Percentiles rank a stretch among this genome's conserved stretches.
These are phyloP conservation scores for Aspergillus floridensis DNA, from an alignment of 2,329 filamentous ascomycete genomes.

Conservation along the genomic window DNA sequence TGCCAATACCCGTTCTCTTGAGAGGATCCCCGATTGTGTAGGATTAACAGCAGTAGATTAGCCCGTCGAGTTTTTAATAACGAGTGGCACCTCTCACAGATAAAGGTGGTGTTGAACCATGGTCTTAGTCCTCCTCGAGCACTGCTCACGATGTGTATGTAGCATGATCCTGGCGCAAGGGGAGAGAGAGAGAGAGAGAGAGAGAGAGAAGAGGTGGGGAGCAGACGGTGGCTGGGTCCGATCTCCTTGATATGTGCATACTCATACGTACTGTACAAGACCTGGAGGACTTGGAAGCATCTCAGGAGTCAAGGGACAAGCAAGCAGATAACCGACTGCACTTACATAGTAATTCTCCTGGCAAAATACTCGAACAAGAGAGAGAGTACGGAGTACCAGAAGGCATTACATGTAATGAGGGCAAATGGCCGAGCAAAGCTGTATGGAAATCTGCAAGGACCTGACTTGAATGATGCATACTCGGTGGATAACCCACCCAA, in stretches of 20 bases:
- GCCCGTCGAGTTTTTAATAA: not conserved
- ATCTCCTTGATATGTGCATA: not conserved
- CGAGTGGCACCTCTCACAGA: not conserved
- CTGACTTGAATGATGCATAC: conserved; percentile 16
- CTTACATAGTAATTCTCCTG: not conserved
- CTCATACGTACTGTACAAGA: not conserved
- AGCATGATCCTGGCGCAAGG: conserved; percentile 1
- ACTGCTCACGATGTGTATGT: not conserved
- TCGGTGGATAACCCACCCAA: not conserved
- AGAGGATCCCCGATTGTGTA: not conserved
- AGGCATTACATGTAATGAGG: too few relatives aligned
- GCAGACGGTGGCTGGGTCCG: not conserved
- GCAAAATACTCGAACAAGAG: not conserved
- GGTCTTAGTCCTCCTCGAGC: not conserved
- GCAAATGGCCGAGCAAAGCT: not conserved
- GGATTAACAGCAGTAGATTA: not conserved
- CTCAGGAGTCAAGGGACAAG: not conserved
- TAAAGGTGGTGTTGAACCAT: not conserved
- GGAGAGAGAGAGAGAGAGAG: too few relatives aligned
- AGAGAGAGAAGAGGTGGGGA: not conserved
- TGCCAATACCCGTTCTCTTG: not conserved
- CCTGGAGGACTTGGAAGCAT: not conserved
- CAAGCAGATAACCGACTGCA: not conserved
- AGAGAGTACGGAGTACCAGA: too few relatives aligned
- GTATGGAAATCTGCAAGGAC: conserved; percentile 30